Base-by-base conservation (phyloP, 441 rosid species). In the Erodium texanum region DNA sequence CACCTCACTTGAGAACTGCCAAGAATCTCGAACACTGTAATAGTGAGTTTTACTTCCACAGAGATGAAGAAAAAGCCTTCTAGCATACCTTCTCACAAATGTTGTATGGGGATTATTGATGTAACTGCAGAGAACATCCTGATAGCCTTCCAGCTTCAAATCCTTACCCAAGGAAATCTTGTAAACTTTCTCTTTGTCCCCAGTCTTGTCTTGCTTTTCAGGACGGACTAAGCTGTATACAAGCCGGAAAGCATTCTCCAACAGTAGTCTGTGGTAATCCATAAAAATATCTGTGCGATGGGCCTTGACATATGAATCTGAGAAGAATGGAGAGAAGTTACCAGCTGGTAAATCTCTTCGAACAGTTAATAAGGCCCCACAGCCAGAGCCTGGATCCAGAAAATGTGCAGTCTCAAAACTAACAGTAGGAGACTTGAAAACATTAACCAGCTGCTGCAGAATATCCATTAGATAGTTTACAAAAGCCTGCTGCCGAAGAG, bases 21-120 rank as follows among this genome's bases (percentile, higher is more conserved):
- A 96, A 27, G 87, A 84, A 79, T 96, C 99, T 76, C 99, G 83
- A 66, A 96, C 86, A 74, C 90, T 92, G 82, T 96, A 96, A 79
- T 93, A 96, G 70, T 93, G 97, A 78, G 96, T 89, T 85, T 93
- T 96, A 79, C 98, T 96, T 75, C 99, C 99, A 70, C 98, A 96
- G 48, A 93, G 86, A 79, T 96, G 98, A 76, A 96, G 93, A 77
- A 96, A 96, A 67, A 96, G 93, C 82, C 98, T 87, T 84, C 99
- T 87, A 15, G 99, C 98, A 78, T 93, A 91, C 83, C 99, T 91
- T 81, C 99, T 87, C 18, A 96, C 93, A 81, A 96, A 96, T 48
- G 93, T 82, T 22, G 99, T 93, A 76, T 89, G 85, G 66, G 97
- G 93, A 84, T 96, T 96, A 75, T 91, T 96, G 76, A 96, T 91